Conservation (phyloP, 371 early-diverging fungal species). For the Mortierella sp. region DNA sequence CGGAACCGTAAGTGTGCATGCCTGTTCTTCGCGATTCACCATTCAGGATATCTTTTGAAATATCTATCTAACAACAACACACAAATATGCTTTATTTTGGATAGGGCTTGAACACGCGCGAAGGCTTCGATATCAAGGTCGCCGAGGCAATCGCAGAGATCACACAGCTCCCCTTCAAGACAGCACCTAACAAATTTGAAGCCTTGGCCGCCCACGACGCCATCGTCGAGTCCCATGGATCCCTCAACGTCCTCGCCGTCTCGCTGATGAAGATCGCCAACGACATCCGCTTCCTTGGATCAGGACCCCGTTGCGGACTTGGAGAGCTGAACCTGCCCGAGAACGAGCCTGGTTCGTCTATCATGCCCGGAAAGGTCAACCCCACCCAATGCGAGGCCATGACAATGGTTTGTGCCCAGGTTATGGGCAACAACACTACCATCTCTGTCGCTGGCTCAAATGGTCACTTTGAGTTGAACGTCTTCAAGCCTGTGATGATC, state of each 20-base stretch:
- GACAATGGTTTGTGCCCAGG: slow-evolving; percentile 98
- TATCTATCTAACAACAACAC: neutral
- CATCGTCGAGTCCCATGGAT: slow-evolving; percentile 94
- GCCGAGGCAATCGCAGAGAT: slow-evolving; percentile 84
- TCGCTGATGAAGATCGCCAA: slow-evolving; percentile 99
- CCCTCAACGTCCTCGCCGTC: slow-evolving; percentile 92
- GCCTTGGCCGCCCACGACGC: slow-evolving; percentile 97
- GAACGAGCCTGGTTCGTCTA: slow-evolving; percentile 98
- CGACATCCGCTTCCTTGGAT: slow-evolving; percentile 91
- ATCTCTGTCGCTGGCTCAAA: slow-evolving; percentile 92
- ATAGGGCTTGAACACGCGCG: slow-evolving; percentile 90
- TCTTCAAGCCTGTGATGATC: slow-evolving; percentile 98
- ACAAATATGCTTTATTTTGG: neutral
- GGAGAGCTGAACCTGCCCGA: slow-evolving; percentile 95
- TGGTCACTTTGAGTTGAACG: slow-evolving; percentile 98
- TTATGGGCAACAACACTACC: slow-evolving; percentile 96
- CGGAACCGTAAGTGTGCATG: slow-evolving; percentile 82
- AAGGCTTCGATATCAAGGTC: slow-evolving; percentile 90
- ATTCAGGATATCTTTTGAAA: neutral
- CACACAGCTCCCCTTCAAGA: slow-evolving; percentile 88
- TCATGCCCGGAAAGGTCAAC: slow-evolving; percentile 99
- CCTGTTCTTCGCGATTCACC: neutral
- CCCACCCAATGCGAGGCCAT: slow-evolving; percentile 98
- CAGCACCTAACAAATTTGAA: slow-evolving; percentile 98
- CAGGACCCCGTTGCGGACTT: slow-evolving; percentile 97